phyloP scores from a whole-genome alignment of 331 rosid species.

The Quercus tomentella region DNA sequence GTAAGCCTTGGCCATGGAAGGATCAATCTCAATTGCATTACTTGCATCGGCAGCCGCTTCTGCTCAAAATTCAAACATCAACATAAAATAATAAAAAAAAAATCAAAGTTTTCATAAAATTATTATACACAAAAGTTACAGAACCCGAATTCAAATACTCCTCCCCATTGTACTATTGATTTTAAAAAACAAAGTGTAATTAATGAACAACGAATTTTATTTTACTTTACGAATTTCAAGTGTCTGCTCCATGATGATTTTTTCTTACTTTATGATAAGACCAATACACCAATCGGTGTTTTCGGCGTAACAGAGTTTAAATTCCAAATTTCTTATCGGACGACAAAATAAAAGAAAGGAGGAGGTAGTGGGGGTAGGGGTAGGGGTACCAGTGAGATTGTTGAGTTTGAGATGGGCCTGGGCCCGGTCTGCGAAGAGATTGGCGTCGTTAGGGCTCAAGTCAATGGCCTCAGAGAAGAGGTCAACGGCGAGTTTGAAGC shows the following conservation, averaged over 20 bases:
- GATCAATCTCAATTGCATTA: conserved; percentile 9
- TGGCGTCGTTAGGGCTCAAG: conserved; percentile 6
- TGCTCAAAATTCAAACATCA: neutral
- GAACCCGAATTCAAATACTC: too few species aligned
- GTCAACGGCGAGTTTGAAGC: conserved; percentile 14
- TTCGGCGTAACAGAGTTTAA: too few species aligned
- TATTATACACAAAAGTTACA: too few species aligned
- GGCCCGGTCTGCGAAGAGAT: conserved; percentile 18
- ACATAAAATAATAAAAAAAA: neutral
- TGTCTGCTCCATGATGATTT: too few species aligned
- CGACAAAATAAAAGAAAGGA: too few species aligned
- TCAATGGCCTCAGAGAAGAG: conserved; percentile 11
- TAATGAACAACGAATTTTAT: neutral
- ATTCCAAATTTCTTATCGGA: too few species aligned
- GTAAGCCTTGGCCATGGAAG: conserved; percentile 24
- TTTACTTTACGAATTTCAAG: too few species aligned
- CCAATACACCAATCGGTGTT: too few species aligned
- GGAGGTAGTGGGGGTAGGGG: too few species aligned
- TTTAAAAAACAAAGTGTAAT: neutral
- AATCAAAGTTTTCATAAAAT: neutral
- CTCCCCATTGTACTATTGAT: too few species aligned
- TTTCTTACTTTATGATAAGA: too few species aligned
- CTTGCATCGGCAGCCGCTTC: conserved; percentile 25
- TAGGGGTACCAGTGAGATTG: conserved; percentile 1
- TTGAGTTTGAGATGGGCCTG: conserved; percentile 21